Evolutionary conservation across 1,284 basidiomycete species (phyloP), one percentile per base, ranked within the genome.

Genomic region (Irpex rosettiformis): DNA sequence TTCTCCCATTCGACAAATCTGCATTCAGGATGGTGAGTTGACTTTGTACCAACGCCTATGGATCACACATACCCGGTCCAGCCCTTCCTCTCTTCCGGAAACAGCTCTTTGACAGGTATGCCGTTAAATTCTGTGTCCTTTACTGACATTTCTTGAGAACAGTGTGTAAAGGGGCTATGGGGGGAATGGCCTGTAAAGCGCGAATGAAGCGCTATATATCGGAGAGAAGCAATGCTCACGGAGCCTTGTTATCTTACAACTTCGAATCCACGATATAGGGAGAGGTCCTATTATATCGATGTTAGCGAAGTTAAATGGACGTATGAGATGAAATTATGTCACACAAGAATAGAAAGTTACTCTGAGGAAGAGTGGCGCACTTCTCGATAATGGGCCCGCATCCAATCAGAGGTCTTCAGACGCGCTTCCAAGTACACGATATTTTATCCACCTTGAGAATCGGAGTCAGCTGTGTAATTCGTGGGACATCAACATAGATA

Each of bases 1-100:
- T 75, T 70, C 66, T 81, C 77, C 79, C 80, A 82, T 63, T 81
- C 79, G 54, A 82, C 72, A 60, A 77, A 81, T 25, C 79, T 73
- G 55, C 68, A 13, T 11, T 24, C 16, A 13, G 33, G 22, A 18
- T 13, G 10, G 24, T 52, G 42, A 47, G 18, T 49, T 25, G 16
- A 11, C 29, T 43, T 49, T 18, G 16, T 22, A 3, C 21, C 25
- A 51, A 18, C 27, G 2, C 3, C 2, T 8, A 22, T 18, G 11
- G 11, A 42, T n/a, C 13, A 6, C 52, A 60, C 69, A 53, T 61
- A 74, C 74, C 72, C 74, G 54, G 57, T 65, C 74, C 74, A 75
- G 24, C 72, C 72, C 3, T 63, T 54, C 58, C 65, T 72, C 55
- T 73, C 72, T 62, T 75, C 72, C 2, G 72, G 68, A 62, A 74